A percentile compares a stretch with the other conserved stretches of the same genome.
phyloP scores from a whole-genome alignment of 2,329 filamentous ascomycete species.

The Teratosphaeria viscida region DNA sequence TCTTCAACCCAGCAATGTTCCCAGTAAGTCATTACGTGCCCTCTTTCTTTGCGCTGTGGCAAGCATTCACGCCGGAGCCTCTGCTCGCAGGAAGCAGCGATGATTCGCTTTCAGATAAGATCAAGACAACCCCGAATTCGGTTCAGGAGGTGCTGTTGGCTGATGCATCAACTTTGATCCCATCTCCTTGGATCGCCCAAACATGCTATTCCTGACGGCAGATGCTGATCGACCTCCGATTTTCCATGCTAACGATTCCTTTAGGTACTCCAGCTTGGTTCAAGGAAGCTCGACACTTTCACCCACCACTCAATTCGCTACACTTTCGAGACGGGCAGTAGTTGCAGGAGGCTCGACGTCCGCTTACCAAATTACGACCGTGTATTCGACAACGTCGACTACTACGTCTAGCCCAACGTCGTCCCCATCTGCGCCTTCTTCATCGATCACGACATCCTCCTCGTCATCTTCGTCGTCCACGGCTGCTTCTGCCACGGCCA shows the following conservation, averaged over 20 bases:
- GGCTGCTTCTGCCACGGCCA: neutral
- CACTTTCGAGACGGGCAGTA: constrained; percentile 2
- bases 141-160: neutral
- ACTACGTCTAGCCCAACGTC: neutral
- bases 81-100: too few relatives aligned
- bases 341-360: constrained; percentile 1
- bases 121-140: too few relatives aligned
- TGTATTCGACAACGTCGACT: neutral
- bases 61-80: neutral
- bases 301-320: constrained; percentile 4
- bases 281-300: neutral
- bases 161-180: too few relatives aligned
- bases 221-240: too few relatives aligned
- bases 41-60: neutral
- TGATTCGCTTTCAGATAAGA: too few relatives aligned
- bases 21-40: neutral
- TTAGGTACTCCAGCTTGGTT: neutral
- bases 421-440: neutral
- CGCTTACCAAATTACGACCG: constrained; percentile 1
- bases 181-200: too few relatives aligned
- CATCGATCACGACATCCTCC: too few relatives aligned
- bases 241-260: neutral
- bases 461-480: neutral
- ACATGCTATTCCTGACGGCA: too few relatives aligned
- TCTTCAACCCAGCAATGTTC: constrained; percentile 1